These are phyloP conservation scores for Saccharomycopsis sp. DNA, from an alignment of 805 yeast species.

Conservation along the genomic window DNA sequence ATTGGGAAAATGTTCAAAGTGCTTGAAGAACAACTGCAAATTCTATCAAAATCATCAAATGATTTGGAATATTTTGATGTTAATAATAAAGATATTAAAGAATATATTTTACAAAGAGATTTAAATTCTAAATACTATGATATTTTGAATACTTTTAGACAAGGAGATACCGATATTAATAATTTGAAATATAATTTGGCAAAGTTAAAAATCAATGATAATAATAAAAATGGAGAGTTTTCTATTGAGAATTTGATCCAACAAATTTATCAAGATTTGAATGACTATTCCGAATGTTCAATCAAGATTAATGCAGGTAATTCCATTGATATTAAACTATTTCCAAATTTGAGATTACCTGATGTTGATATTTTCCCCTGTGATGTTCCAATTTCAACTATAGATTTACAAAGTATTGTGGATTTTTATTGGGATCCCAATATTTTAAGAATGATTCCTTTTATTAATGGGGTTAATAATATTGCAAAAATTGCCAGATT, in stretches of 20 bases:
- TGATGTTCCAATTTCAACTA: constrained; percentile 91
- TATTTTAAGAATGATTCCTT: constrained; percentile 78
- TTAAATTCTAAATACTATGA: constrained; percentile 7
- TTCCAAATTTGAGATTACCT: constrained; percentile 80
- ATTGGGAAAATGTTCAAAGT: constrained; percentile 84
- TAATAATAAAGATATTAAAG: constrained; percentile 6
- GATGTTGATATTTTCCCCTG: constrained; percentile 62
- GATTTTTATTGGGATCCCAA: constrained; percentile 98
- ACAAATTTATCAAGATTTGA: constrained; percentile 88
- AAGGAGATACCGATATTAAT: not conserved
- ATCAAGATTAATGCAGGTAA: constrained; percentile 87
- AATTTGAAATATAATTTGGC: not conserved
- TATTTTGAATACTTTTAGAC: constrained; percentile 11
- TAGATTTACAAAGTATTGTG: constrained; percentile 56
- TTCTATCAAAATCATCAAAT: constrained; percentile 42
- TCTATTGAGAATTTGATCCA: constrained; percentile 70
- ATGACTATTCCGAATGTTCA: constrained; percentile 91
- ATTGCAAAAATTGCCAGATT: constrained; percentile 64
- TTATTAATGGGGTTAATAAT: constrained; percentile 81
- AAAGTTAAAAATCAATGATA: not conserved
- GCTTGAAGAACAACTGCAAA: constrained; percentile 78
- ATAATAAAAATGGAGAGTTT: constrained; percentile 22
- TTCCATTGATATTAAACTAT: constrained; percentile 85
- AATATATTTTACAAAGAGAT: constrained; percentile 8
- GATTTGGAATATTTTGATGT: constrained; percentile 10